phyloP scores from a whole-genome alignment of 768 basidiomycete genomes.

The Termitomyces sp. region DNA sequence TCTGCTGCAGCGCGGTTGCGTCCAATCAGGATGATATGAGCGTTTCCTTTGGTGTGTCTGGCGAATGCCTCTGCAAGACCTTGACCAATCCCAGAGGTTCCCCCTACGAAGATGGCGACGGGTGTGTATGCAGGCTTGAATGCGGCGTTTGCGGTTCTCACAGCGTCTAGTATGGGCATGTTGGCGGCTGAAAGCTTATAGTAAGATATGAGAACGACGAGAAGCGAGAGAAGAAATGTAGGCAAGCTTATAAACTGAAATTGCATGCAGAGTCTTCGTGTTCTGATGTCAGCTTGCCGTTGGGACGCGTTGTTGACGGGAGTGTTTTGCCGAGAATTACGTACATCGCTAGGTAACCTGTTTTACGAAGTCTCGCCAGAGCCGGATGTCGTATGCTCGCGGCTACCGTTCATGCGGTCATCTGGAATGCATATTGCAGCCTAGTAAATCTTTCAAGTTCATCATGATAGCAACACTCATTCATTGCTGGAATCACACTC shows the following conservation, averaged over 20 bases:
- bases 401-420: neutral
- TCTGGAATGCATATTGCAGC: neutral
- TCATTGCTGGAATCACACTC: neutral
- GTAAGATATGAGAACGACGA: neutral
- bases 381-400: neutral
- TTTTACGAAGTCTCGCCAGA: neutral
- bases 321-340: neutral
- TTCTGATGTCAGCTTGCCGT: neutral
- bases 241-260: neutral
- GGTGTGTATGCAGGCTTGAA: constrained; percentile 18
- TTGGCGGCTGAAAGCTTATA: neutral
- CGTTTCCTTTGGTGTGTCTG: constrained; percentile 34
- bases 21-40: constrained; percentile 44
- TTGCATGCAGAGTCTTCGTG: neutral
- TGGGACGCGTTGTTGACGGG: neutral
- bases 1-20: constrained; percentile 44
- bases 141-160: constrained; percentile 21
- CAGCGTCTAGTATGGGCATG: constrained; percentile 19
- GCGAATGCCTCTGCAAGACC: constrained; percentile 40
- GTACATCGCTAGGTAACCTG: neutral
- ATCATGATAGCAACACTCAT: neutral
- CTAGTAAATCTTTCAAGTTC: neutral
- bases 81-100: constrained; percentile 39
- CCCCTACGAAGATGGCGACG: constrained; percentile 32
- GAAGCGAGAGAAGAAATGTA: neutral